Evolutionary conservation across 1,284 basidiomycete species (phyloP), one percentile per base, ranked within the genome.

Genomic region (Wallemia ichthyophaga): DNA sequence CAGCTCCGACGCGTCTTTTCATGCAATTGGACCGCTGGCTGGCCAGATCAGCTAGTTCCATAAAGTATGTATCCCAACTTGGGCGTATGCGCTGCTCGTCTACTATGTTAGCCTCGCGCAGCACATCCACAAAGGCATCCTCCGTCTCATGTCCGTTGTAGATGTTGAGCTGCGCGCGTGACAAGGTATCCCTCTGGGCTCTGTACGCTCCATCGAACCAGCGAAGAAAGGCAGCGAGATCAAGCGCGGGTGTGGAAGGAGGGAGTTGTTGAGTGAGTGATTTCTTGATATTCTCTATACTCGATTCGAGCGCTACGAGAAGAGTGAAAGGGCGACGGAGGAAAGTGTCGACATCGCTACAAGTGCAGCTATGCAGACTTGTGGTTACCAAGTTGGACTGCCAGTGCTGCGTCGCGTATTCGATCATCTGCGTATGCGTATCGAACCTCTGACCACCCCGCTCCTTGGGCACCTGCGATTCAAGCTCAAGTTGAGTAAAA

Each of bases 1-100:
- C 79, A 0, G 88, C 89, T 15, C 91, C 91, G 0, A 96, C 91
- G 1, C 94, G 78, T 2, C 94, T 79, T 68, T 99, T 99, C 92
- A 96, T 96, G 69, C 83, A 96, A 68, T 88, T 96, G n/a, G 81
- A 86, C 48, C 83, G 76, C 64, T 79, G 80, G 5, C 82, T 87
- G 1, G 88, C 88, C 54, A 94, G 76, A 15, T 82, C 81, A 5
- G 89, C 88, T 48, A 94, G 74, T 1, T 82, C 84, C 89, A 94
- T 95, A 68, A 95, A 95, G 71, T 95, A 95, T 0, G 80, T 78
- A 69, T 95, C 89, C 89, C 89, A 95, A 7, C 78, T 76, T 0
- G 89, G 89, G 32, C 89, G 74, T 31, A 94, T 70, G 58, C 84
- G 76, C 64, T 83, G 79, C 5, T 75, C 71, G 65, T 88, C 76